A percentile compares a stretch with the other conserved stretches of the same genome.
phyloP scores from a whole-genome alignment of 345 rosid genomes.

The Syzygium jambos region DNA sequence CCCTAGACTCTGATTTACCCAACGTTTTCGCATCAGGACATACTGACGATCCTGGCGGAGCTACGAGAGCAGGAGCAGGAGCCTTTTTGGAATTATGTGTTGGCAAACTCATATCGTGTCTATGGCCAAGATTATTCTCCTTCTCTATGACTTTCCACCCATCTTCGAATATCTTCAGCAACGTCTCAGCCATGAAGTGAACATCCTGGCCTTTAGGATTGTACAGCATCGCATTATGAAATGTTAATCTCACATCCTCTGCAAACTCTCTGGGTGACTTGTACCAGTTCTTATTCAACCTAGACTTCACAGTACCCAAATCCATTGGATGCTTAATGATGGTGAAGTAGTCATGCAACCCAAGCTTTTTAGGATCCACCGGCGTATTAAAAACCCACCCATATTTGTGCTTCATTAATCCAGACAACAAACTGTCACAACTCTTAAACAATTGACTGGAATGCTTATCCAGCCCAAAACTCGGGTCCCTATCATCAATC shows the following conservation, averaged over 20 bases:
- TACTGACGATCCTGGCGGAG: conserved; percentile 7
- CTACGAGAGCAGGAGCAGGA: conserved; percentile 8
- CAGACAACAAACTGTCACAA: conserved; percentile 51
- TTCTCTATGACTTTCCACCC: conserved; percentile 44
- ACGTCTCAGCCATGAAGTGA: conserved; percentile 57
- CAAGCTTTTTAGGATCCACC: conserved; percentile 67
- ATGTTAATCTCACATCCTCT: conserved; percentile 79
- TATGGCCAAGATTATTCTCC: conserved; percentile 23
- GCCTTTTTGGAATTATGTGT: conserved; percentile 16
- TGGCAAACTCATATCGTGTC: conserved; percentile 10
- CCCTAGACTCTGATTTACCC: conserved; percentile 40
- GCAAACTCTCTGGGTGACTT: conserved; percentile 69
- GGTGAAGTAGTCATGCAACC: conserved; percentile 62
- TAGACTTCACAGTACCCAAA: conserved; percentile 74
- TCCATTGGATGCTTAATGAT: conserved; percentile 89
- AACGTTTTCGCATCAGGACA: conserved; percentile 11
- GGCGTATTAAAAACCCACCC: conserved; percentile 86
- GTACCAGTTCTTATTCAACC: conserved; percentile 54
- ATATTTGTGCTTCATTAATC: conserved; percentile 72
- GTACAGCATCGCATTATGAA: conserved; percentile 74
- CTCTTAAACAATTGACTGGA: conserved; percentile 36
- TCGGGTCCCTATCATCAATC: conserved; percentile 3
- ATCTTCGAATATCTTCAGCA: conserved; percentile 58
- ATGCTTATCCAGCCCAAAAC: conserved; percentile 21
- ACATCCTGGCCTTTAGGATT: conserved; percentile 86